Percentiles rank a stretch among this genome's conserved stretches.
Evolutionary conservation across 805 yeast species (phyloP).

Genomic region (Metschnikowia kunwiensis): DNA sequence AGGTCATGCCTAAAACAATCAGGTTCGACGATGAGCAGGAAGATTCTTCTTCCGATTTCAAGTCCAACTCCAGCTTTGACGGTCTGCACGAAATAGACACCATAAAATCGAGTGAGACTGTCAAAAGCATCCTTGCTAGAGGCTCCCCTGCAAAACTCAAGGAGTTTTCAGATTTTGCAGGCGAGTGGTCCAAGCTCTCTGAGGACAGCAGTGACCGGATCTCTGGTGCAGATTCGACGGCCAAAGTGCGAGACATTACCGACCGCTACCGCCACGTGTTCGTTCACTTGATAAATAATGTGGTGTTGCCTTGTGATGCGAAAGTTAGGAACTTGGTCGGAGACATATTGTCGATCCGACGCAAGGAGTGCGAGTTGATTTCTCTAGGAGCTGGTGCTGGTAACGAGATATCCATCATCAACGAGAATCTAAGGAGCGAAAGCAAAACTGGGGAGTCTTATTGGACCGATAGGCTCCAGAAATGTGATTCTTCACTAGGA

Average conservation of each 20-base stretch:
- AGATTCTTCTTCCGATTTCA: not conserved
- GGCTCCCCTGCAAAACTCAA: too few species aligned
- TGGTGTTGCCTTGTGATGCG: constrained; percentile 1
- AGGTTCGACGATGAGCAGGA: not conserved
- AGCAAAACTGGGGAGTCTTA: not conserved
- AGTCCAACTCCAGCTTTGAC: too few species aligned
- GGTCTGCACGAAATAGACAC: not conserved
- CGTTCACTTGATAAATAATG: not conserved
- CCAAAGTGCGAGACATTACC: too few species aligned
- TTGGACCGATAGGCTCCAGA: not conserved
- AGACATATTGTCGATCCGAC: constrained; percentile 4
- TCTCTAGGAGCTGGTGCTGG: constrained; percentile 6
- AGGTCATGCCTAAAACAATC: not conserved
- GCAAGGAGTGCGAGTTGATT: constrained; percentile 4
- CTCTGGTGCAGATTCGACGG: too few species aligned
- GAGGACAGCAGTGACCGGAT: too few species aligned
- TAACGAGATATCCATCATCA: constrained; percentile 3
- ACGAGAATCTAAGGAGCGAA: not conserved
- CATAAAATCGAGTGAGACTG: too few species aligned
- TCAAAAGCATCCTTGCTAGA: too few species aligned
- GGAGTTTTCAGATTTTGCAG: not conserved
- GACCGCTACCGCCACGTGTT: not conserved
- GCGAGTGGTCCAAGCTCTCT: not conserved
- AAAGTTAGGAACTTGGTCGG: constrained; percentile 2
- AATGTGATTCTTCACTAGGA: not conserved